Conservation (phyloP, 2,329 filamentous ascomycete species). For the Aspergillus amoenus region DNA sequence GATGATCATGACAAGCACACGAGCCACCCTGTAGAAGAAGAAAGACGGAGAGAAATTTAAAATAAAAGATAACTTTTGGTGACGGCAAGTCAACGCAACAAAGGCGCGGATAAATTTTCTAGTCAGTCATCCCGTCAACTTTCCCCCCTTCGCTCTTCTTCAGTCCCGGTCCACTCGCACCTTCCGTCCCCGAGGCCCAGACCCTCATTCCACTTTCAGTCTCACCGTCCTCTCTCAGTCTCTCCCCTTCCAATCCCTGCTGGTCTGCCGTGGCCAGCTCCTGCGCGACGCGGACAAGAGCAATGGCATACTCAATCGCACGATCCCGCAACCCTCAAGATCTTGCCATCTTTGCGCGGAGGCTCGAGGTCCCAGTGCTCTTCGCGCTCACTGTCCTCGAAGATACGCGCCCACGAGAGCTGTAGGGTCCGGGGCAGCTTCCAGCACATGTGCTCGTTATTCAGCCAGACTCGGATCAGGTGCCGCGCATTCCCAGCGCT, state of each 20-base stretch:
- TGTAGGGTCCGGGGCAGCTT: constrained; percentile 10
- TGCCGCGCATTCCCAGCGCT: constrained; percentile 7
- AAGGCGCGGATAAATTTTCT: neutral
- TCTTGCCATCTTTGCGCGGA: constrained; percentile 9
- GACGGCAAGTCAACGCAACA: neutral
- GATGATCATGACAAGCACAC: neutral
- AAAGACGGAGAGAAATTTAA: neutral
- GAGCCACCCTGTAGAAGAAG: neutral
- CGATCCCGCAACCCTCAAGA: constrained; percentile 13
- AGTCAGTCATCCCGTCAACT: constrained; percentile 1
- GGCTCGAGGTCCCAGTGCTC: constrained; percentile 14
- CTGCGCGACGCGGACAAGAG: neutral
- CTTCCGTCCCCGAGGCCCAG: neutral
- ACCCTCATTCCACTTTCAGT: neutral
- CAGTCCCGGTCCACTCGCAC: neutral
- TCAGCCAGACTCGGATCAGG: constrained; percentile 13
- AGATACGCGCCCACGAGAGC: constrained; percentile 13
- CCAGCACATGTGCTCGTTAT: constrained; percentile 13
- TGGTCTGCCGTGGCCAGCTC: neutral
- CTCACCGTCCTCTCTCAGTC: neutral
- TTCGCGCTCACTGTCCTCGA: constrained; percentile 11
- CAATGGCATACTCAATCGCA: constrained; percentile 6
- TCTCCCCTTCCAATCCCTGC: neutral
- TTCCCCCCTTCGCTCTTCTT: neutral
- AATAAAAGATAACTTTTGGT: neutral